Evolutionary conservation across 352 stramenopile genomes (phyloP).

Genomic region (Pythium phragmitis): DNA sequence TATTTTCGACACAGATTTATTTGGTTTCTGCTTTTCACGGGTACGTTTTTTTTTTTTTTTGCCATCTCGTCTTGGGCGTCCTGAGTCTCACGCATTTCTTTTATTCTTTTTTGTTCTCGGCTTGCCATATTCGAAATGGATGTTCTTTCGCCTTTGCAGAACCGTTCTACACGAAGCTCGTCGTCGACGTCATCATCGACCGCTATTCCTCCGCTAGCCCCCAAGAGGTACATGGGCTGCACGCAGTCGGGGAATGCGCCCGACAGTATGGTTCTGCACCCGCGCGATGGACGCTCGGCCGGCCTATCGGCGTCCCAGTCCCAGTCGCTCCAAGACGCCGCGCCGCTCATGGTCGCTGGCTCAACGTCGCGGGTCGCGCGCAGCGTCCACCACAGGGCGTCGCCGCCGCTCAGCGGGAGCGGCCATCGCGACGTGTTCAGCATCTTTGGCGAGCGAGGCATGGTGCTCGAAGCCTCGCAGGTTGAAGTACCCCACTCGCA

Average conservation of each 20-base stretch:
- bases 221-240: constrained; percentile 31
- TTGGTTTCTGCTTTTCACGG: not conserved
- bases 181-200: not conserved
- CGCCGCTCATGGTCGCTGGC: constrained; percentile 10
- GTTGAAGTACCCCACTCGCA: constrained; percentile 18
- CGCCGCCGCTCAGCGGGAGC: constrained; percentile 33
- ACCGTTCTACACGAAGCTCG: constrained; percentile 10
- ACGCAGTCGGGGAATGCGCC: constrained; percentile 28
- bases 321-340: not conserved
- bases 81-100: not conserved
- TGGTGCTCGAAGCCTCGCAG: constrained; percentile 52
- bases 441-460: constrained; percentile 80
- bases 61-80: constrained; percentile 7
- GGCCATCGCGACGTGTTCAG: constrained; percentile 81
- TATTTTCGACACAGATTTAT: constrained; percentile 11
- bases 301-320: no score
- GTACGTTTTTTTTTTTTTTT: not conserved
- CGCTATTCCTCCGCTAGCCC: constrained; percentile 8
- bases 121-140: not conserved
- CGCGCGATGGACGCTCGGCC: constrained; percentile 8
- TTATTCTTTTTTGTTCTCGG: constrained; percentile 5
- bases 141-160: constrained; percentile 16
- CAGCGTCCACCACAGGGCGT: constrained; percentile 49
- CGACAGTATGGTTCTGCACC: constrained; percentile 16
- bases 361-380: constrained; percentile 19